These are phyloP conservation scores for Silene coronaria DNA, from an alignment of 179 eudicot species.

Conservation along the genomic window DNA sequence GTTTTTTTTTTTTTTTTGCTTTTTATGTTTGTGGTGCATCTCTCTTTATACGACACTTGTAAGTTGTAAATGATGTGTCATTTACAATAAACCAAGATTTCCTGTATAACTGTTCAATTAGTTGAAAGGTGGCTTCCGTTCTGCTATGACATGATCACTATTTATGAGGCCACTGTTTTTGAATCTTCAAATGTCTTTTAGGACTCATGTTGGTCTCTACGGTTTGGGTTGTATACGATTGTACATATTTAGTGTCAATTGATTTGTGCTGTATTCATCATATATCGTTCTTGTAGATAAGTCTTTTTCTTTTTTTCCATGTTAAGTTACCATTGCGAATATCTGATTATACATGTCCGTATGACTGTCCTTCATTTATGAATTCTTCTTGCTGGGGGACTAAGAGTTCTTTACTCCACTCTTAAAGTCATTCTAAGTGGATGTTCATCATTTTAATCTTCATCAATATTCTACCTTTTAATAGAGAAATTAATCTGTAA, in stretches of 20 bases:
- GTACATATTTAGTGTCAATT: not conserved
- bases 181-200: not conserved
- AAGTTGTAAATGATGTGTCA: not conserved
- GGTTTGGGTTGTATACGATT: not conserved
- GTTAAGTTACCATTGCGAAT: not conserved
- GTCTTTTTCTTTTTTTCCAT: not conserved
- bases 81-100: not conserved
- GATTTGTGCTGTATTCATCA: not conserved
- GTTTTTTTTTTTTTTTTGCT: too few species aligned
- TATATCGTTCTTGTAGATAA: not conserved
- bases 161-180: not conserved
- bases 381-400: not conserved
- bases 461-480: not conserved
- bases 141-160: not conserved
- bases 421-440: not conserved
- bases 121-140: not conserved
- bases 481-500: not conserved
- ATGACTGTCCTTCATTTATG: not conserved
- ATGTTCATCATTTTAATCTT: not conserved
- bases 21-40: too few species aligned
- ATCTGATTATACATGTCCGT: not conserved
- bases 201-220: not conserved
- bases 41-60: too few species aligned
- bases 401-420: not conserved
- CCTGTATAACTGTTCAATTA: not conserved